Percentiles rank a stretch among this genome's conserved stretches.
phyloP scores from a whole-genome alignment of 768 basidiomycete species.

The Tulasnella sp. region DNA sequence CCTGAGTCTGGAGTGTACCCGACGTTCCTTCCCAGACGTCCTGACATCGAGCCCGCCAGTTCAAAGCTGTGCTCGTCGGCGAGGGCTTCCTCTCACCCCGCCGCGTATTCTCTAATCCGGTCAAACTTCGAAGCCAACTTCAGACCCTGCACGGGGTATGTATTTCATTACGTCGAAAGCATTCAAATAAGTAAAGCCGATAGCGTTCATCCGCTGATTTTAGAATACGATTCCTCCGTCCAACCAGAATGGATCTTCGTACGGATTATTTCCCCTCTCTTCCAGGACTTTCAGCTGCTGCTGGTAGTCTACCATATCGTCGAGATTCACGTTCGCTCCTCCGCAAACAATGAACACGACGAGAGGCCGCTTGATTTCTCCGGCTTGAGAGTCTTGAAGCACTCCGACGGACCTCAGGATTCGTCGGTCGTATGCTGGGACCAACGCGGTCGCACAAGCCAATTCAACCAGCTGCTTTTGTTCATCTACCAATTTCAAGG shows the following conservation, averaged over 20 bases:
- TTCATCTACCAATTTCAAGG: slow-evolving; percentile 37
- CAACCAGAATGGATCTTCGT: background rate
- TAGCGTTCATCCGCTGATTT: background rate
- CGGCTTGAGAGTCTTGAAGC: slow-evolving; percentile 23
- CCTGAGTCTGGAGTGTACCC: background rate
- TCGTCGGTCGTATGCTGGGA: slow-evolving; percentile 47
- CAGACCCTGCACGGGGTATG: background rate
- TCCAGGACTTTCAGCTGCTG: background rate
- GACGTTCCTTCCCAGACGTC: background rate
- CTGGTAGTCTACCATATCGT: slow-evolving; percentile 40
- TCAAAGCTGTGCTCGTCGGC: background rate
- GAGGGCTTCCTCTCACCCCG: background rate
- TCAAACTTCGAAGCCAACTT: background rate
- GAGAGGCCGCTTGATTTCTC: slow-evolving; percentile 18
- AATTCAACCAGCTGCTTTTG: slow-evolving; percentile 67
- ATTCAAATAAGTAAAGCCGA: background rate
- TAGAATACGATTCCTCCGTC: background rate
- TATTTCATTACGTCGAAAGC: background rate
- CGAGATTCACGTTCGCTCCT: slow-evolving; percentile 54
- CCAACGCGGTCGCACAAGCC: slow-evolving; percentile 59
- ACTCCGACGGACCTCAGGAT: slow-evolving; percentile 38
- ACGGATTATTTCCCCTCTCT: background rate
- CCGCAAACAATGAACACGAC: slow-evolving; percentile 56
- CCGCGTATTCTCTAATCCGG: background rate
- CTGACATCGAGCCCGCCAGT: background rate